Evolutionary conservation across 1,284 basidiomycete species (phyloP).

Genomic region (Thelephora terrestris): DNA sequence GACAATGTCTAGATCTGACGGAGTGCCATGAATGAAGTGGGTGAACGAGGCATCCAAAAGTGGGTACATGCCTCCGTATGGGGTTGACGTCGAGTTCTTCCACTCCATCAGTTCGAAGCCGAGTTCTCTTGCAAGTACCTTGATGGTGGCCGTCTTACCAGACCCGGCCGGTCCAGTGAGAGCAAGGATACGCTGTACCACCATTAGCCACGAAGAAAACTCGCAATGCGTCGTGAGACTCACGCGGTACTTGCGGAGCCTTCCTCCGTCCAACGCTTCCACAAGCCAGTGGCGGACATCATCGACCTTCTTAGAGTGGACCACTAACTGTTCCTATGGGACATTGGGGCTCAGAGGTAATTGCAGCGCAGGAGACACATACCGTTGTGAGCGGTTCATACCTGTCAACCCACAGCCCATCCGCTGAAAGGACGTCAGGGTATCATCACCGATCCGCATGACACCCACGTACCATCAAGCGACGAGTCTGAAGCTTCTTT

Average conservation of each 20-base stretch:
- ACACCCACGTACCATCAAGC: not conserved
- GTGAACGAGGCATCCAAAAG: constrained; percentile 12
- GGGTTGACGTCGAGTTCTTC: constrained; percentile 52
- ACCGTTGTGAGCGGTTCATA: constrained; percentile 66
- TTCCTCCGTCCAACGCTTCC: constrained; percentile 72
- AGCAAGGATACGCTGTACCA: constrained; percentile 64
- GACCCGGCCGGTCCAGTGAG: constrained; percentile 87
- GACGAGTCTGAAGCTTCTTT: constrained; percentile 14
- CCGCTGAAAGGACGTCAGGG: constrained; percentile 23
- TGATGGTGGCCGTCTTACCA: constrained; percentile 83
- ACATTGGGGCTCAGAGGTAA: not conserved
- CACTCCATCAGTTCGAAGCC: constrained; percentile 83
- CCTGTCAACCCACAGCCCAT: constrained; percentile 67
- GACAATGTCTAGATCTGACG: not conserved
- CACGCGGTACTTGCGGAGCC: constrained; percentile 71
- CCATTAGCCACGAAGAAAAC: constrained; percentile 1
- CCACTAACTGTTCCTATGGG: constrained; percentile 62
- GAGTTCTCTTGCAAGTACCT: constrained; percentile 67
- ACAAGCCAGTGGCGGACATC: constrained; percentile 80
- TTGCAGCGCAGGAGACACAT: constrained; percentile 8
- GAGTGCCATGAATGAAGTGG: too few species aligned
- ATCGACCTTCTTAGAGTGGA: constrained; percentile 81
- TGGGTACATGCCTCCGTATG: constrained; percentile 10
- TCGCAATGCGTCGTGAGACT: constrained; percentile 18
- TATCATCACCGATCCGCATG: not conserved